Percentiles rank a stretch among this genome's conserved stretches.
Conservation (phyloP, 1,139 yeast species). For the Citeromyces siamensis region DNA sequence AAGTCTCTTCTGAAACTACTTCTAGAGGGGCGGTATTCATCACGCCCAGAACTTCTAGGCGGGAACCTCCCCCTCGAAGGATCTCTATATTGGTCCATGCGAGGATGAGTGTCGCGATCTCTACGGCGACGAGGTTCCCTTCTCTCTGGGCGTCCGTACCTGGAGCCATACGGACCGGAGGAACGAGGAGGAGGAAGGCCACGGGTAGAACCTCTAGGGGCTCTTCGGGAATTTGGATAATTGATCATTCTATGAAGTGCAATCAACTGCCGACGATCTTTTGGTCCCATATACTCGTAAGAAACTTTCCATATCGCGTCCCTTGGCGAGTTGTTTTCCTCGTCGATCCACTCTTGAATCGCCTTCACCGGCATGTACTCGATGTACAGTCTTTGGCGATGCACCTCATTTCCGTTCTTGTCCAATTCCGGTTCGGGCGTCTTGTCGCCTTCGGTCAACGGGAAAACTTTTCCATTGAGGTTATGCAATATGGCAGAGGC, state of each 20-base stretch:
- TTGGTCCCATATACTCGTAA: slow-evolving; percentile 22
- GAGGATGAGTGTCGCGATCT: slow-evolving; percentile 1
- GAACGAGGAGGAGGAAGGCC: slow-evolving; percentile 4
- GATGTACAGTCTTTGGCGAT: slow-evolving; percentile 22
- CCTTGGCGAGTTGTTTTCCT: slow-evolving; percentile 30
- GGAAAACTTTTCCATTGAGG: slow-evolving; percentile 24
- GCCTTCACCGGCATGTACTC: slow-evolving; percentile 35
- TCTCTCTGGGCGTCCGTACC: neutral
- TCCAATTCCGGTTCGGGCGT: slow-evolving; percentile 15
- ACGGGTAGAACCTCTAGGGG: slow-evolving; percentile 6
- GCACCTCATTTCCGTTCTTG: slow-evolving; percentile 12
- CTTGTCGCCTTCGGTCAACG: slow-evolving; percentile 19
- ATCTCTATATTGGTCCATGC: neutral
- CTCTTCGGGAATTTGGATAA: slow-evolving; percentile 13
- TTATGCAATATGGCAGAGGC: slow-evolving; percentile 23
- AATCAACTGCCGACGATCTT: slow-evolving; percentile 14
- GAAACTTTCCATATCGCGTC: slow-evolving; percentile 32
- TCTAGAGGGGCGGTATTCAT: neutral
- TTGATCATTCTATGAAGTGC: slow-evolving; percentile 30
- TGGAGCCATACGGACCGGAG: neutral
- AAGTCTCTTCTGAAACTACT: neutral
- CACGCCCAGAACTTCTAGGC: neutral
- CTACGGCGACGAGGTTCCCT: neutral
- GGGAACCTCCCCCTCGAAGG: neutral
- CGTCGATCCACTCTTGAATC: slow-evolving; percentile 32